These are phyloP conservation scores for Dalechampia spathulata DNA, from an alignment of 441 rosid genomes.

Conservation along the genomic window DNA sequence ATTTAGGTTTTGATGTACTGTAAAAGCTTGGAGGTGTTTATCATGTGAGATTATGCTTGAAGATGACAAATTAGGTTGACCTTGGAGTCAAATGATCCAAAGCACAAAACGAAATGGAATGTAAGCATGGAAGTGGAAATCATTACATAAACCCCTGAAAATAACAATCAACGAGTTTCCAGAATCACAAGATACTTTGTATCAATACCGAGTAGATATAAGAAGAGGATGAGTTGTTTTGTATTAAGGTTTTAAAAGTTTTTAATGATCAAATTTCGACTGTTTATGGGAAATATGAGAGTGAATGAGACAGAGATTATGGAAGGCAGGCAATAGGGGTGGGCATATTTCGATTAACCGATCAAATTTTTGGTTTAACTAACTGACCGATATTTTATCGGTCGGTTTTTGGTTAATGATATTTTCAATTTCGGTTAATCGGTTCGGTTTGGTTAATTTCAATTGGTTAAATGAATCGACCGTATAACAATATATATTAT, in stretches of 20 bases:
- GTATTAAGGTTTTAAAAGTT: background rate
- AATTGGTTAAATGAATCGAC: no score
- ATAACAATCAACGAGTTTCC: no score
- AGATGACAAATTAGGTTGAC: slow-evolving; percentile 10
- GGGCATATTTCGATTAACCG: no score
- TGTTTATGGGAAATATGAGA: slow-evolving; percentile 5
- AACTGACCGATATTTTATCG: no score
- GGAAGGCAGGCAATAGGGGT: slow-evolving; percentile 16
- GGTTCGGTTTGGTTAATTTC: no score
- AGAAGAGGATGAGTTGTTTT: slow-evolving; percentile 6
- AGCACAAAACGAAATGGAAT: slow-evolving; percentile 5
- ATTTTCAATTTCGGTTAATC: no score
- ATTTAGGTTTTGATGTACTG: slow-evolving; percentile 11
- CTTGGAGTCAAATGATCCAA: slow-evolving; percentile 12
- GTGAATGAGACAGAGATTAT: slow-evolving; percentile 1
- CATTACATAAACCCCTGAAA: slow-evolving; percentile 25
- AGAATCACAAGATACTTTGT: no score
- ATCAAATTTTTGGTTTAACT: no score
- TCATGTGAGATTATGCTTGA: background rate
- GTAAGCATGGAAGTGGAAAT: slow-evolving; percentile 30
- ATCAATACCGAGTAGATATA: no score
- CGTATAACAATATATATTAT: no score
- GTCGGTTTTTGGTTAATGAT: no score
- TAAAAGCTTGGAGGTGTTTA: no score
- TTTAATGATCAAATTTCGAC: slow-evolving; percentile 21